Evolutionary conservation across 73 alveolate genomes (phyloP), one percentile per base, ranked within the genome.

Genomic region (Symbiodinium natans): DNA sequence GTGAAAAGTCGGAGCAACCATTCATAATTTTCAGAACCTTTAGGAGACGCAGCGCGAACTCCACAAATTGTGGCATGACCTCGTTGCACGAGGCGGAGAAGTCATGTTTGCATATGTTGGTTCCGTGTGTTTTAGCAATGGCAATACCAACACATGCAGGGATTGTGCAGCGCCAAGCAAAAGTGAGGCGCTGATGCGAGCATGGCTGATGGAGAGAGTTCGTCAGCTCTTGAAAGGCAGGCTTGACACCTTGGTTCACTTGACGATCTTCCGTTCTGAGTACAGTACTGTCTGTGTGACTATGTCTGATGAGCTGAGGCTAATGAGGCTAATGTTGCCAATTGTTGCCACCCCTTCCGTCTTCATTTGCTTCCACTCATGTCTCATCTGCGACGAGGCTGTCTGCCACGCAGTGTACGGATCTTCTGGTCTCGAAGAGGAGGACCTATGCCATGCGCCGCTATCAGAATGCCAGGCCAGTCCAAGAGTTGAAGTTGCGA

Each of bases 341-440:
- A n/a, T n/a, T n/a, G n/a, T n/a, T n/a, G n/a, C n/a, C n/a, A n/a
- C n/a, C n/a, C n/a, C n/a, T 52, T 29, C 23, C 71, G 71, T 52
- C 29, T 52, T 23, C 27, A 11, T 52, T 29, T 52, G 71, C n/a
- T 52, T 52, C 71, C 71, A 52, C 15, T 52, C 71, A 23, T 52
- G 17, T 29, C 0, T 13, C 23, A 21, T 29, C 15, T 52, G 71
- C 15, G 71, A 52, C 23, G 17, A 90, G 97, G 97, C 97, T 90
- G 52, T 90, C 97, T 29, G 97, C 77, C 39, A 25, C 80, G 54
- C 77, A 68, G 80, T 90, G 97, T 82, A 90, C 52, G 89, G 89
- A 90, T 41, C 88, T 90, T 77, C 43, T 90, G 87, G 97, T 85
- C 89, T 68, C 97, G n/a, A 90, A 90, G 77, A 19, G 97, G 56